A percentile compares a stretch with the other conserved stretches of the same genome.
phyloP scores from a whole-genome alignment of 2,329 filamentous ascomycete genomes.

The Aspergillus sp. region DNA sequence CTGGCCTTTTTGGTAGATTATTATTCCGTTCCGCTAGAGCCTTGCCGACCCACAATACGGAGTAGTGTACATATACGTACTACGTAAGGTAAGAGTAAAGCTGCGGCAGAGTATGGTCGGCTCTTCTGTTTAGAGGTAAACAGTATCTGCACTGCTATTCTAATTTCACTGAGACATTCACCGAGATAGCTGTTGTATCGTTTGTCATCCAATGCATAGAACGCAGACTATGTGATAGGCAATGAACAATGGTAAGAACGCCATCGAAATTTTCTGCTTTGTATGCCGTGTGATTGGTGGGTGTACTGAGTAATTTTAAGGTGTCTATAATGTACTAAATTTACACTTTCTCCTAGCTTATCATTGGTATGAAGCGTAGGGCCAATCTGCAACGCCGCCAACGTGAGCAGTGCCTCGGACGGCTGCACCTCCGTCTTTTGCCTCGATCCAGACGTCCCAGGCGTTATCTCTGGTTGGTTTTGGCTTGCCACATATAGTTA shows the following conservation, averaged over 20 bases:
- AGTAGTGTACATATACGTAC: too few species aligned
- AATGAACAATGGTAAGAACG: background rate
- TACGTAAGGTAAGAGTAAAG: background rate
- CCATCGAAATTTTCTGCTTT: background rate
- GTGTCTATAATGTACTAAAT: background rate
- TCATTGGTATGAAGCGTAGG: background rate
- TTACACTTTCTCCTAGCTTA: background rate
- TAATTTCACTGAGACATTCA: background rate
- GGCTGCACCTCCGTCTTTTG: slow-evolving; percentile 59
- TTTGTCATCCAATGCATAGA: too few species aligned
- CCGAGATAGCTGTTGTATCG: too few species aligned
- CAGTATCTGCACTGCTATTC: background rate
- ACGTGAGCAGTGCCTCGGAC: slow-evolving; percentile 57
- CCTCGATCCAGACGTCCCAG: slow-evolving; percentile 68
- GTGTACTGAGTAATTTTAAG: background rate
- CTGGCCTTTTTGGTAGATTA: slow-evolving; percentile 2
- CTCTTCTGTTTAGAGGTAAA: background rate
- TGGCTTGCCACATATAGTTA: slow-evolving; percentile 67
- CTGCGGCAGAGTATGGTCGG: too few species aligned
- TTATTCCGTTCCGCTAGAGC: slow-evolving; percentile 19
- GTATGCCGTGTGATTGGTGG: background rate
- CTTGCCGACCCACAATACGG: background rate
- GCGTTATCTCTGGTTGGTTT: slow-evolving; percentile 42
- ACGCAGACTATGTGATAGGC: background rate
- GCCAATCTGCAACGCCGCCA: background rate